Conservation (phyloP, 371 early-diverging fungal species). For the Mortierella sp. region DNA sequence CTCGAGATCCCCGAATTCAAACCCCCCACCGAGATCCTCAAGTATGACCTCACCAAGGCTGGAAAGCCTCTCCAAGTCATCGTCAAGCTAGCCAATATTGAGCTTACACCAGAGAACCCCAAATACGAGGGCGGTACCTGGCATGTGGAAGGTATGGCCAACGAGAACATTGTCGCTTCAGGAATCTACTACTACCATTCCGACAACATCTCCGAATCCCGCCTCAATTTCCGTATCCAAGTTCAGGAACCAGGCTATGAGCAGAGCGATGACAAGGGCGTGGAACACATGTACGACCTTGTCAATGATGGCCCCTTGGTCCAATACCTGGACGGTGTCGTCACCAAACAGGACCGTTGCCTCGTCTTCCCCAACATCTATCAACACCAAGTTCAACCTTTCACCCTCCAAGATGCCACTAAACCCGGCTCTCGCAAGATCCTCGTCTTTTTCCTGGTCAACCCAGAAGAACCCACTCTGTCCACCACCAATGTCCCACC, state of each 20-base stretch:
- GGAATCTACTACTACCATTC: constrained; percentile 73
- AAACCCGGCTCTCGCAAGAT: constrained; percentile 69
- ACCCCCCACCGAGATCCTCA: background rate
- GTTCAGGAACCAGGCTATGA: constrained; percentile 48
- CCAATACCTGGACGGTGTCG: constrained; percentile 56
- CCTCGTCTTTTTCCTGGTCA: constrained; percentile 66
- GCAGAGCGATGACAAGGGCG: constrained; percentile 37
- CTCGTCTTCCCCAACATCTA: constrained; percentile 76
- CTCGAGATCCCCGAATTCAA: constrained; percentile 14
- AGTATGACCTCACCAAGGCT: constrained; percentile 38
- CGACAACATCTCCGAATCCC: constrained; percentile 68
- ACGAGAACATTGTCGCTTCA: constrained; percentile 74
- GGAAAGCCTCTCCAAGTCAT: constrained; percentile 70
- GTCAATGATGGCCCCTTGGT: constrained; percentile 29
- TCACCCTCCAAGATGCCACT: constrained; percentile 60
- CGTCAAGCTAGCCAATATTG: constrained; percentile 73
- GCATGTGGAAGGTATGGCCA: constrained; percentile 77
- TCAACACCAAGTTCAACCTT: constrained; percentile 68
- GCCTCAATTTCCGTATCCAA: constrained; percentile 61
- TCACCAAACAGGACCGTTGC: constrained; percentile 61
- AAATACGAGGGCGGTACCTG: constrained; percentile 70
- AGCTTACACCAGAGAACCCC: constrained; percentile 71
- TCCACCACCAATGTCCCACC: constrained; percentile 63
- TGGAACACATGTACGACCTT: constrained; percentile 15
- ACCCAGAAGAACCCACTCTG: constrained; percentile 29